Evolutionary conservation across 2,329 filamentous ascomycete genomes (phyloP), one percentile per base, ranked within the genome.

Genomic region (Arthrinium puccinioides): DNA sequence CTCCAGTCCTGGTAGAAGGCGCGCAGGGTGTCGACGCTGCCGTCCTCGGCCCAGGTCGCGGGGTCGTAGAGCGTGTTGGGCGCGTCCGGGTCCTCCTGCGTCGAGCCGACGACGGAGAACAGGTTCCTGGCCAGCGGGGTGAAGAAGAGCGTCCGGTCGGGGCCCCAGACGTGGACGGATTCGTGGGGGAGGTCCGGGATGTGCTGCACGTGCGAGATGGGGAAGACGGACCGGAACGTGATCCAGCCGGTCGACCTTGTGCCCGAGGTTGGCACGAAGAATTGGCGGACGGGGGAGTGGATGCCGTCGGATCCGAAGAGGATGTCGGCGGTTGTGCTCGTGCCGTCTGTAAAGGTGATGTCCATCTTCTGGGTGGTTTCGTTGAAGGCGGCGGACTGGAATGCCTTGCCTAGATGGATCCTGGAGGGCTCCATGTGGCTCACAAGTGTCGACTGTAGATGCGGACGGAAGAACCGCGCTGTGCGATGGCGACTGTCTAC

Each of bases 231-330:
- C 10, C 67, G 59, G 38, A 68, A 60, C 6, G 63, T 58, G 5
- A 67, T 56, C 53, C 64, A 64, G 5, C 66, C 66, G 6, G 62
- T 69, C 56, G 64, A 67, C 6, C 43, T 49, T 1, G 66, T 52
- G 11, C 51, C 49, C 10, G 65, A 59, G 0, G 56, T 49, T 0
- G 66, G 64, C 2, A 68, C 57, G 36, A 73, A 67, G n/a, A 62
- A 62, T 18, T 52, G 54, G 10, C 61, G 56, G 18, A 70, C 61
- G 3, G 60, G 55, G 15, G 69, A 73, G 45, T 69, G 66, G 32
- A 76, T 66, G 26, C 73, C 73, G 49, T 76, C 72, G 1, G 70
- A 66, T 1, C 70, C 72, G 13, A 76, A 59, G 18, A 74, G 47
- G 27, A 74, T 50, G 44, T 76, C 69, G 1, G 67, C 68, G 0